Conservation (phyloP, 768 basidiomycete species). For the Psilocybe subaeruginosa region DNA sequence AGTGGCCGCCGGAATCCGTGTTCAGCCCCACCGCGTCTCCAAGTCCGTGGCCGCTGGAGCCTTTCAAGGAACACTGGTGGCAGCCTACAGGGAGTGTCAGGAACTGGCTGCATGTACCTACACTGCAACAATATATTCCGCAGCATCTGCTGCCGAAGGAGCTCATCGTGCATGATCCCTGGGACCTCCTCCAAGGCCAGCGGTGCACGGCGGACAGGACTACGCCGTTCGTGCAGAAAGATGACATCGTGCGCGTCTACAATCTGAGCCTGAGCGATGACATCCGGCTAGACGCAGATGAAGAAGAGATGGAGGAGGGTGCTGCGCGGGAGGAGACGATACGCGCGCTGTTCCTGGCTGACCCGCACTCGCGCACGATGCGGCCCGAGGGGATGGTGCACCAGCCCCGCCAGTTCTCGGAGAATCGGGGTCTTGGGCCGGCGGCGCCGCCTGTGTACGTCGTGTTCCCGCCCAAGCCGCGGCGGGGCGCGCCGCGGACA, state of each 20-base stretch:
- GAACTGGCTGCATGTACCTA: slow-evolving; percentile 7
- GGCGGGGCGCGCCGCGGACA: slow-evolving; percentile 27
- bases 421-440: slow-evolving; percentile 13
- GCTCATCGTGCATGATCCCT: slow-evolving; percentile 9
- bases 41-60: slow-evolving; percentile 41
- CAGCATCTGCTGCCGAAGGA: slow-evolving; percentile 3
- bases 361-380: slow-evolving; percentile 15
- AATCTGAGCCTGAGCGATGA: background rate
- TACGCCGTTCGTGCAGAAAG: slow-evolving; percentile 2
- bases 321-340: background rate
- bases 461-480: slow-evolving; percentile 28
- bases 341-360: slow-evolving; percentile 2
- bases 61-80: slow-evolving; percentile 30
- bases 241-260: slow-evolving; percentile 11
- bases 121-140: slow-evolving; percentile 7
- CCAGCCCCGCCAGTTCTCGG: background rate
- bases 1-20: slow-evolving; percentile 20
- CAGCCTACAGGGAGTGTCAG: slow-evolving; percentile 3
- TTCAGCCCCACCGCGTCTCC: slow-evolving; percentile 41
- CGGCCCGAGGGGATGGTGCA: slow-evolving; percentile 12
- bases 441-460: slow-evolving; percentile 31
- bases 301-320: background rate
- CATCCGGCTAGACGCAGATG: slow-evolving; percentile 1
- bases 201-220: background rate
- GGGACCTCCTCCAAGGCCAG: background rate